Evolutionary conservation across 2,329 filamentous ascomycete species (phyloP), one percentile per base, ranked within the genome.

Genomic region (Fusarium pilosicola): DNA sequence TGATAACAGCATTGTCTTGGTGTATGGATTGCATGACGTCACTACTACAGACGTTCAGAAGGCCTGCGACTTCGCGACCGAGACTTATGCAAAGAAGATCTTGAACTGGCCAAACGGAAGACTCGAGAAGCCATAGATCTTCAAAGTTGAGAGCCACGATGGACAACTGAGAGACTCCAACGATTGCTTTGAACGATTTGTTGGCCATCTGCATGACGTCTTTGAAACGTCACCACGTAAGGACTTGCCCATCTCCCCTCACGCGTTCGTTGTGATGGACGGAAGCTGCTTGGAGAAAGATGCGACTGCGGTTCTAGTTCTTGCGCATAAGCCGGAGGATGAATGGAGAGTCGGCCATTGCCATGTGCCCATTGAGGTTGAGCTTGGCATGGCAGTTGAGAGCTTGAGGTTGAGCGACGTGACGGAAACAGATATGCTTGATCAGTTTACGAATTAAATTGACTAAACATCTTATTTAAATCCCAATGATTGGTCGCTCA

Each of bases 111-210:
- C 55, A 3, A 18, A 36, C 3, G 46, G 28, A 1, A 28, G 46
- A 28, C 20, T 36, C 0, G 32, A 3, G 0, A 65, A 63, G 1
- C 59, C 48, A 0, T 13, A 41, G 0, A 30, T 55, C 2, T 55
- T 63, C 15, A 52, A 24, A 14, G 6, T 30, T 3, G 18, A 15
- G 5, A 28, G 6, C 6, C 1, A 1, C 0, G 3, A 24, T 9
- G 5, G 4, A 1, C 17, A 26, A 1, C 6, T 42, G 0, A 18
- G 11, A 13, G 2, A 6, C 0, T 3, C 36, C 0, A 20, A 14
- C 4, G n/a, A 34, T 2, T 52, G 39, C 11, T 4, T 18, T 8
- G 2, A 13, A 4, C 22, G 0, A 20, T 64, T 46, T 5, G 0
- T 36, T 9, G 5, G 2, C 4, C 32, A 22, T 13, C 32, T 64